A percentile compares a stretch with the other conserved stretches of the same genome.
Evolutionary conservation across 345 rosid species (phyloP).

Genomic region (Ceriops tagal): DNA sequence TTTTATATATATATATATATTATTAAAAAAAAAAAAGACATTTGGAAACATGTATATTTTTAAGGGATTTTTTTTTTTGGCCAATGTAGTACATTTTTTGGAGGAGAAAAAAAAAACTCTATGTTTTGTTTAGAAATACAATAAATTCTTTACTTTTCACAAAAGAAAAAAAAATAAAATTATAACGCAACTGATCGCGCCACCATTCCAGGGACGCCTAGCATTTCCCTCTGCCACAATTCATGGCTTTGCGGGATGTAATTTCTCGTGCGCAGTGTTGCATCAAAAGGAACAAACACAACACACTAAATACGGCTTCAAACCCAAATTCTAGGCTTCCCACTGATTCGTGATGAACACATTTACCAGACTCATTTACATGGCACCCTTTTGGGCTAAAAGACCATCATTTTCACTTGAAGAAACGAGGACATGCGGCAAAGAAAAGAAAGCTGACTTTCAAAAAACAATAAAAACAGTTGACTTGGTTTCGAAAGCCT

Average conservation of each 20-base stretch:
- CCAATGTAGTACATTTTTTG: too few species aligned
- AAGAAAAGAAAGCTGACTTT: not conserved
- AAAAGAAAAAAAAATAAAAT: not conserved
- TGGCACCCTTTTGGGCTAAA: constrained; percentile 2
- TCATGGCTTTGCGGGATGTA: not conserved
- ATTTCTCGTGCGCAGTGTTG: not conserved
- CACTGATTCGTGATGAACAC: not conserved
- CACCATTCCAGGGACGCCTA: not conserved
- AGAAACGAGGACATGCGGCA: not conserved
- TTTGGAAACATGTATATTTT: too few species aligned
- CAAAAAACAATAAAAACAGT: not conserved
- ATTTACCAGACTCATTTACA: not conserved
- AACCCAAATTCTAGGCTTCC: not conserved
- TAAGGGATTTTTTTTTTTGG: too few species aligned
- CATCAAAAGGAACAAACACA: not conserved
- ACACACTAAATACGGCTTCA: not conserved
- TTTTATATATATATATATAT: too few species aligned
- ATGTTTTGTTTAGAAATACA: too few species aligned
- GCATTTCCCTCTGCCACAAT: not conserved
- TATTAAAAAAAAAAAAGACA: too few species aligned
- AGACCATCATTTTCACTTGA: not conserved
- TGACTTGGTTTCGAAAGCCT: not conserved
- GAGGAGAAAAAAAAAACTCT: too few species aligned
- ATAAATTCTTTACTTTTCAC: too few species aligned
- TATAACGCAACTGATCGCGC: not conserved